Evolutionary conservation across 2,329 filamentous ascomycete genomes (phyloP), one percentile per base, ranked within the genome.

Genomic region (Didymella arachidicola): DNA sequence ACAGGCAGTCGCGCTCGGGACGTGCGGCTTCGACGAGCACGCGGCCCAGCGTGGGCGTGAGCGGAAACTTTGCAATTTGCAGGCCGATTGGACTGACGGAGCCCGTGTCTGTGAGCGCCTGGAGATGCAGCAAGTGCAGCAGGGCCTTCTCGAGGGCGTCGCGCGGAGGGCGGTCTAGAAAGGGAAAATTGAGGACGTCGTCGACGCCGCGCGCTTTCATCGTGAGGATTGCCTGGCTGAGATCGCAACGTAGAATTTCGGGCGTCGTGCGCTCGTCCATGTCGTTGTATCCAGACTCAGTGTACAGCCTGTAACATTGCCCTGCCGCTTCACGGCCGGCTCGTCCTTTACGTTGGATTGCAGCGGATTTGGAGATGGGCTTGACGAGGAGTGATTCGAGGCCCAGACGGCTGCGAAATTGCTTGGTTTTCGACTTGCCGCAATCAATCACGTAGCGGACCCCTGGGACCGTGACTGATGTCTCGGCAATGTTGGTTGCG

Each of bases 401-500:
- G 5, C 93, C 93, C 0, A 98, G 83, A 0, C 89, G 85, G 16
- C 90, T 86, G 14, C 93, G 89, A 74, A 93, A 99, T 65, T 96
- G 90, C 78, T 97, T 97, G 64, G 96, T 86, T 74, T 99, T 99
- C 8, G 91, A 91, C 71, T 97, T 97, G 44, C 95, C 95, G 54
- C 91, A 91, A 72, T 99, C 95, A 19, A 99, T 85, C 10, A 99
- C 94, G 67, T 90, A 95, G 4, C 92, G 87, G 7, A 99, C 93
- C 2, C 95, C 95, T 0, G 94, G 90, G 0, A 99, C 93, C 0
- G 95, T 99, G 59, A 99, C 91, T 1, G 95, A 98, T 0, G 95
- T 98, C 76, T 99, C 95, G n/a, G 95, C 95, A 69, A 99, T 98
- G 71, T 99, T 99, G 14, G 95, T 99, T 0, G 93, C 89, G 0